Base-by-base conservation (phyloP, 345 rosid genomes). In the Bretschneidera sinensis region DNA sequence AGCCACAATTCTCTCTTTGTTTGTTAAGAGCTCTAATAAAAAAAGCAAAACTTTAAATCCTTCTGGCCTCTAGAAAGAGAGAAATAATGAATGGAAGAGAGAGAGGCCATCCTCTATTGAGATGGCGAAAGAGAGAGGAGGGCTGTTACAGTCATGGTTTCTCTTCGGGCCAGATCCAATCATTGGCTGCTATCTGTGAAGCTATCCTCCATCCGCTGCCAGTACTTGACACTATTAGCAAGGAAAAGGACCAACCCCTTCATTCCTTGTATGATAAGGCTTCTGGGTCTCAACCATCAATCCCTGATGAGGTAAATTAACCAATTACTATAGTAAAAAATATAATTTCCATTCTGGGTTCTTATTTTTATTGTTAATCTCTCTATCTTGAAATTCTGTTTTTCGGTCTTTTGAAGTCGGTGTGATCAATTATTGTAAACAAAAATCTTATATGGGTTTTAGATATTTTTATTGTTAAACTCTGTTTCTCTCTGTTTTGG, bases 171-270 rank as follows among this genome's bases (percentile, higher is more conserved):
- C 92, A 92, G 79, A 80, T 92, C 55, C 81, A 81, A 61, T 51
- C 87, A 10, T 79, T 92, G 15, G 51, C 87, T 47, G 79, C 83
- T 31, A 69, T 86, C 47, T 86, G 85, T 55, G 85, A 79, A 67
- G 57, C 92, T 14, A 49, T 92, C 39, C 60, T 92, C 61, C 95
- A 96, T 77, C 78, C 87, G 13, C 52, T 88, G 23, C 64, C 83
- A 2, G 57, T 81, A 13, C 19, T 53, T 2, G 68, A 68, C 19
- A 17, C 24, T 35, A 55, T 54, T 18, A 18, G 24, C 55, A 54
- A 58, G 35, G 55, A 72, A 7, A 48, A 70, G 64, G 70, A 85
- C 50, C 71, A 82, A 34, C 64, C 82, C 23, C 0, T 75, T 9
- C 54, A 21, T 20, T 66, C 78, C 61, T 86, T 81, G 72, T 73